phyloP scores from a whole-genome alignment of 495 filamentous ascomycete genomes.

The Penicillium waksmanii region DNA sequence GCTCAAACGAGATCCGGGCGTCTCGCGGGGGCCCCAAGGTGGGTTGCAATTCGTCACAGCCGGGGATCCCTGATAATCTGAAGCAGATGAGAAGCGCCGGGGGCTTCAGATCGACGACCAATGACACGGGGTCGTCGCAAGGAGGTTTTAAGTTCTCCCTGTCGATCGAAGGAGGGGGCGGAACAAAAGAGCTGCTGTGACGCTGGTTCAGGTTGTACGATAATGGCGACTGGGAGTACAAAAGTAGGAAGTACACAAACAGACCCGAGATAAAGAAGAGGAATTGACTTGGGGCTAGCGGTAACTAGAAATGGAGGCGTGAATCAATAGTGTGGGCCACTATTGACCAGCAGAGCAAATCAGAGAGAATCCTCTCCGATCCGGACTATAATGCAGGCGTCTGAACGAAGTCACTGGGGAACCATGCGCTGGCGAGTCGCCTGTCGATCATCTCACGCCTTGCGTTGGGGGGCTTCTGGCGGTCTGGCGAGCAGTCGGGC shows the following conservation, averaged over 20 bases:
- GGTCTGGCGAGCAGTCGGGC: conserved; percentile 23
- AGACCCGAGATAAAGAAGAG: conserved; percentile 1
- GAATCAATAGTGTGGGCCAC: conserved; percentile 25
- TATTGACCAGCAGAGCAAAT: conserved; percentile 18
- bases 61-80: conserved; percentile 25
- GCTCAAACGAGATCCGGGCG: conserved; percentile 19
- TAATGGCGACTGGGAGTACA: not conserved
- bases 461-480: conserved; percentile 27
- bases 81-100: conserved; percentile 37
- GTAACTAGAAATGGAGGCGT: conserved; percentile 1
- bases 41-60: conserved; percentile 28
- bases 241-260: not conserved
- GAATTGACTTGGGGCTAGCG: conserved; percentile 7
- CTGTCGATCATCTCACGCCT: conserved; percentile 30
- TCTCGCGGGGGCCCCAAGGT: conserved; percentile 16
- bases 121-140: conserved; percentile 20
- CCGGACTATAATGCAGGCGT: conserved; percentile 20
- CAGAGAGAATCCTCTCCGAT: conserved; percentile 18
- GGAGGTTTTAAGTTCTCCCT: conserved; percentile 27
- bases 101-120: conserved; percentile 32
- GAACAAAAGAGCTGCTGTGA: not conserved
- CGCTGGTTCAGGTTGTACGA: conserved; percentile 8
- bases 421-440: conserved; percentile 32
- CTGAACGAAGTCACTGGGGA: conserved; percentile 19
- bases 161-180: conserved; percentile 16